Conservation (phyloP, 805 yeast genomes). For the Kuraishia ogatae region DNA sequence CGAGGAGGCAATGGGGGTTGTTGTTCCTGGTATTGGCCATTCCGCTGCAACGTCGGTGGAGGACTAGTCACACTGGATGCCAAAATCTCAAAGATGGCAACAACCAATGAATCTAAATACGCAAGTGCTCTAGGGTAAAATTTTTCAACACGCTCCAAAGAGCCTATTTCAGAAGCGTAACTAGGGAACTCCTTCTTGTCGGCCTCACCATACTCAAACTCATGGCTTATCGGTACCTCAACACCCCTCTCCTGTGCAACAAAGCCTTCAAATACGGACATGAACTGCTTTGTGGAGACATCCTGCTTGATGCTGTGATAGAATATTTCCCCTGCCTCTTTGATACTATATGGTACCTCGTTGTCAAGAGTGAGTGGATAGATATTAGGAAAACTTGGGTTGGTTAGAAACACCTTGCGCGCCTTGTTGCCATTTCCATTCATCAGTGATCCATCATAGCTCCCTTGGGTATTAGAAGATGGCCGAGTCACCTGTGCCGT, state of each 20-base stretch:
- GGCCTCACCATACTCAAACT: slow-evolving; percentile 13
- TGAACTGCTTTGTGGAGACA: slow-evolving; percentile 59
- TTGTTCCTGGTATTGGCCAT: slow-evolving; percentile 4
- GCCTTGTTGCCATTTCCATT: slow-evolving; percentile 18
- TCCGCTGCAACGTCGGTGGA: slow-evolving; percentile 4
- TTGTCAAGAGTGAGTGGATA: slow-evolving; percentile 20
- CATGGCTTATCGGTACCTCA: neutral
- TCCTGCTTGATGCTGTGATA: slow-evolving; percentile 54
- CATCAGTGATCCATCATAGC: slow-evolving; percentile 19
- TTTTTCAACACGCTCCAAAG: slow-evolving; percentile 47
- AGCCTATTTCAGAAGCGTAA: slow-evolving; percentile 24
- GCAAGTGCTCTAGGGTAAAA: slow-evolving; percentile 48
- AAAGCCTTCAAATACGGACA: slow-evolving; percentile 62
- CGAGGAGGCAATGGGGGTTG: slow-evolving; percentile 7
- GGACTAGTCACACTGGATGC: slow-evolving; percentile 34
- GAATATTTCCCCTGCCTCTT: slow-evolving; percentile 70
- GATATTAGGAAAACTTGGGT: slow-evolving; percentile 22
- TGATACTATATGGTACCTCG: slow-evolving; percentile 62
- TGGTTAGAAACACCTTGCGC: slow-evolving; percentile 23
- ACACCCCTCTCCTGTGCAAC: slow-evolving; percentile 65
- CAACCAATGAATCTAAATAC: slow-evolving; percentile 53
- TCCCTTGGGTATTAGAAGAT: slow-evolving; percentile 13
- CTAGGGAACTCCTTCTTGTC: slow-evolving; percentile 26
- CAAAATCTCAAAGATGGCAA: slow-evolving; percentile 57
- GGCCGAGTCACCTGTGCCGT: slow-evolving; percentile 34